These are phyloP conservation scores for Thuja plicata DNA, from an alignment of 83 land plant genomes.

Conservation along the genomic window DNA sequence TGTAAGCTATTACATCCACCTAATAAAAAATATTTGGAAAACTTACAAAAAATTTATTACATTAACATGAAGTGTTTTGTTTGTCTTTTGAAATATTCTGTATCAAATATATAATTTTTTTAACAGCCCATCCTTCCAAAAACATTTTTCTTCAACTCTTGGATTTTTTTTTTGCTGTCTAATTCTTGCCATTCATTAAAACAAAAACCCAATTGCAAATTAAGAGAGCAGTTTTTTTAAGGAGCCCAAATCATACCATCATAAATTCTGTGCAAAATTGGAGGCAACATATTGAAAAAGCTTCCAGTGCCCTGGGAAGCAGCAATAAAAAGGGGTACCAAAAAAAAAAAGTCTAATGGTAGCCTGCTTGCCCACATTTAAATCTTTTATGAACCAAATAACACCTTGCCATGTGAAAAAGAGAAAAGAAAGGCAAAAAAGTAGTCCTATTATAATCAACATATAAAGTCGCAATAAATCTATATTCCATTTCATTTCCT, in stretches of 20 bases:
- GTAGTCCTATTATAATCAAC: not conserved
- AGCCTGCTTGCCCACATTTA: not conserved
- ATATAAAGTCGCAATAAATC: not conserved
- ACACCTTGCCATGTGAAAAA: conserved; percentile 3
- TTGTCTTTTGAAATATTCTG: too few relatives aligned
- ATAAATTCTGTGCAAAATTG: not conserved
- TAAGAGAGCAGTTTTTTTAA: not conserved
- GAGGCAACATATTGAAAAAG: not conserved
- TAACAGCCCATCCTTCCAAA: too few relatives aligned
- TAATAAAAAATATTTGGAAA: too few relatives aligned
- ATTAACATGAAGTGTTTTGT: too few relatives aligned
- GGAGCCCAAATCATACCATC: not conserved
- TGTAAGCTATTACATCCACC: too few relatives aligned
- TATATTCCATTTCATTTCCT: not conserved
- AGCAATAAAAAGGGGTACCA: not conserved
- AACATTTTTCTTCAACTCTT: too few relatives aligned
- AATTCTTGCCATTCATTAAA: not conserved
- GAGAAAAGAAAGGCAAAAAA: conserved; percentile 13
- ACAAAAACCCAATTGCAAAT: not conserved
- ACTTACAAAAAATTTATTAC: too few relatives aligned
- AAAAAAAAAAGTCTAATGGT: not conserved
- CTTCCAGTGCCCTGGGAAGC: not conserved
- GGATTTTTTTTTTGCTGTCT: not conserved
- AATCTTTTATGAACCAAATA: not conserved
- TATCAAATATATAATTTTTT: too few relatives aligned